Base-by-base conservation (phyloP, 345 rosid genomes). In the Abelmoschus esculentus region DNA sequence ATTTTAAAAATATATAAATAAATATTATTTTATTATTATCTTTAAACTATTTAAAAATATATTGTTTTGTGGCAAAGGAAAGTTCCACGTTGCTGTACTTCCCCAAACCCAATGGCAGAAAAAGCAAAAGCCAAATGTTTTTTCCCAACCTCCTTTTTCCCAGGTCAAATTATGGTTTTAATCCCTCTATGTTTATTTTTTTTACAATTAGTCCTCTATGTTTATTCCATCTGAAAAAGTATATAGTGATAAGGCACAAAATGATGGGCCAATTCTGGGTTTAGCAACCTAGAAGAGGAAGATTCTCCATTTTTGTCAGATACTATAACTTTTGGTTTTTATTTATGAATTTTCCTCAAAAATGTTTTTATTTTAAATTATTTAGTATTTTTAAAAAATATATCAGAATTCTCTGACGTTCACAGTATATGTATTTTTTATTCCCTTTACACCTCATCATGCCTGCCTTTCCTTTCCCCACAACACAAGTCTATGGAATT, bases 211-310 rank as follows among this genome's bases (percentile, higher is more conserved):
- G 42, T 7, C 42, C 42, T 38, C 42, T 7, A 38, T 38, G 42
- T 38, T 38, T 38, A 38, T 38, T 38, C 1, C 42, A 32, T 70
- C 61, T 11, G 29, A 18, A 57, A 50, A 38, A 44, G 19, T 22
- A 0, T 0, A 6, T 2, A 22, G 67, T n/a, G 76, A 74, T 65
- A 53, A 58, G 57, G 60, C 69, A 80, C 71, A 81, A 61, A 77
- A 60, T 44, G 74, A 40, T 72, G 68, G 69, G 70, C 70, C 42
- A 52, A 53, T n/a, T 72, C 54, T 29, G 74, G 55, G 74, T 34
- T 47, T 46, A 40, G 54, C 26, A 19, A 8, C 72, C 8, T 57
- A 42, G n/a, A 57, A 49, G 34, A 47, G 7, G 50, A 61, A 71
- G 68, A 61, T 71, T 60, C 74, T 18, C 22, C 6, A 47, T 61